Evolutionary conservation across 2,329 filamentous ascomycete genomes (phyloP), one percentile per base, ranked within the genome.

Genomic region (Ceratocystis cubensis): DNA sequence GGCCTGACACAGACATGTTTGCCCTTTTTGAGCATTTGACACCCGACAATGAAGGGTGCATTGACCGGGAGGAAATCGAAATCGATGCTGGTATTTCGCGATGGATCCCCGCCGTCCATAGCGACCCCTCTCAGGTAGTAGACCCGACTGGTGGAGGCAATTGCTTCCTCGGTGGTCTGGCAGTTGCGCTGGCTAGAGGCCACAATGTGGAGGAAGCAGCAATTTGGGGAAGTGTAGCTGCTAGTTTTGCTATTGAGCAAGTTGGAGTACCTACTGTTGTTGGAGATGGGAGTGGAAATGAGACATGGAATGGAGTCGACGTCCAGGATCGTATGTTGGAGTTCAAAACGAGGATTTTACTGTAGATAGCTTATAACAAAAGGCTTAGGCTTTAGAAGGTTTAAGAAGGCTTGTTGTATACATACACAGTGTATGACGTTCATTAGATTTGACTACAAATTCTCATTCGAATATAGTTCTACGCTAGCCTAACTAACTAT

Each of bases 141-240:
- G 94, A 97, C 75, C 92, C 93, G 0, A 97, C 94, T 0, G 94
- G 94, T 8, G 94, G 91, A 22, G 94, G 94, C 0, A 99, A 99
- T 75, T 87, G 88, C 0, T 97, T 96, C 71, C 78, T 96, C 28
- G 81, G 82, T 25, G 81, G 82, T n/a, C 71, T 85, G 61, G 77
- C 80, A 0, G 78, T 86, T 13, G 84, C 79, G 0, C 75, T 88
- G 70, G 85, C 80, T 41, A 77, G 87, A 64, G 85, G 83, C 1
- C 78, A 82, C 70, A 73, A 75, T 30, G 78, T 89, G 50, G 84
- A 86, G 68, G 85, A 90, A 71, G 91, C 91, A 4, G 86, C 88
- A 4, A 79, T 84, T 0, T 93, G 88, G 84, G 94, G 87, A 3
- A 88, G 84, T 59, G 82, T 97, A 5, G 88, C 91, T 1, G 93